Conservation (phyloP, 208 protist species). For the Phytomonas francai region DNA sequence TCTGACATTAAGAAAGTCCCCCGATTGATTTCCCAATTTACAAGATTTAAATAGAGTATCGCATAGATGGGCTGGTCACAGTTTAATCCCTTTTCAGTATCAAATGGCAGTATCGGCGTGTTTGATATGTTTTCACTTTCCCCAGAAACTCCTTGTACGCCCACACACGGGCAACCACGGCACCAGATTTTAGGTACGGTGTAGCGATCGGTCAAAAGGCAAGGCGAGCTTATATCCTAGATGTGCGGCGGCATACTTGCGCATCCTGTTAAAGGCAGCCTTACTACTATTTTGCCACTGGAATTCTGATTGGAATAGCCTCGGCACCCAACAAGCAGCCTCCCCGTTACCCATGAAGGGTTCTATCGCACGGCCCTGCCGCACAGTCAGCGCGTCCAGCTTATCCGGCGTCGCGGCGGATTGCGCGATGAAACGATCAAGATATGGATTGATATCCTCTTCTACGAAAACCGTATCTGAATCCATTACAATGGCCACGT, state of each 20-base stretch:
- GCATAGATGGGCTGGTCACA: neutral
- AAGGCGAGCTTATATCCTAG: neutral
- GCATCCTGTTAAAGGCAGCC: neutral
- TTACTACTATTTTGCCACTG: neutral
- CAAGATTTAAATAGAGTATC: neutral
- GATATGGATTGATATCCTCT: neutral
- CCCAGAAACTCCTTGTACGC: neutral
- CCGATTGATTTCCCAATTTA: neutral
- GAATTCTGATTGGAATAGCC: neutral
- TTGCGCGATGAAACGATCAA: constrained; percentile 2
- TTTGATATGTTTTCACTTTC: too few species aligned
- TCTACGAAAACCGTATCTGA: neutral
- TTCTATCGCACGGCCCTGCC: neutral
- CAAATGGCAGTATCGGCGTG: neutral
- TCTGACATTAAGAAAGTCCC: neutral
- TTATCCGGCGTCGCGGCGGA: neutral
- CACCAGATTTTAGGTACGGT: neutral
- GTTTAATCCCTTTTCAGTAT: neutral
- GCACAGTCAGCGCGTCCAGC: neutral
- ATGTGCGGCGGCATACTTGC: neutral
- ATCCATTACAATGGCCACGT: neutral
- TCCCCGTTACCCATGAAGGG: neutral
- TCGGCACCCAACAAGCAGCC: neutral
- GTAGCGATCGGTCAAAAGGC: neutral
- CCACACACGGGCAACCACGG: neutral